Base-by-base conservation (phyloP, 2,329 filamentous ascomycete genomes). In the Diaporthe helianthi region DNA sequence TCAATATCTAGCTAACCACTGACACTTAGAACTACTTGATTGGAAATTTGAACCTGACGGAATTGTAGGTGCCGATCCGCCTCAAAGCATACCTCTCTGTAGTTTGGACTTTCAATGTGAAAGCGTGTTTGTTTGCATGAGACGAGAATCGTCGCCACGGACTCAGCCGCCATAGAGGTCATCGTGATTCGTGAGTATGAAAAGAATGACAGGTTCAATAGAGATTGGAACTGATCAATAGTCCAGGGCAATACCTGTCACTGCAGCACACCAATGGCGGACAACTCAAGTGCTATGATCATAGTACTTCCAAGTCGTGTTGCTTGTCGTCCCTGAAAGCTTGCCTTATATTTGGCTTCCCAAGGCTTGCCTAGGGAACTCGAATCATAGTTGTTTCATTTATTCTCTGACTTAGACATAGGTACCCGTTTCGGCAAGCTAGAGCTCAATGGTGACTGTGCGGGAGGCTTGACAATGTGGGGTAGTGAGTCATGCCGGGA, bases 61-160 rank as follows among this genome's bases (percentile, higher is more conserved):
- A 17, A 9, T 7, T 17, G 5, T 26, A 31, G n/a, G 19, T 44
- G 26, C 10, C 22, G 47, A 51, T 22, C 38, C 8, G 60, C 7
- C 46, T 8, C 65, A 5, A 0, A 7, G 64, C 71, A 36, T 77
- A 89, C 88, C 81, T 90, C 88, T 69, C 81, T 84, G 77, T 82
- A 85, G 75, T 83, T 89, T 33, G 84, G 82, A 72, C 78, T 86
- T 72, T 79, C 85, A 71, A 83, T 88, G 75, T 90, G 87, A 72
- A 92, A 91, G 13, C 89, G 85, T 2, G 89, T 91, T 75, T 91
- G 89, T 74, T 90, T 91, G 76, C 88, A 89, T 24, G 87, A 89
- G 73, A 88, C 89, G 60, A 90, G 79, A 69, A 91, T 86, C 3
- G 84, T 83, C 17, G 84, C 79, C 38, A 83, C 84, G 6, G 83